Conservation (phyloP, 164 flowering plant species). For the Taxillus chinensis region DNA sequence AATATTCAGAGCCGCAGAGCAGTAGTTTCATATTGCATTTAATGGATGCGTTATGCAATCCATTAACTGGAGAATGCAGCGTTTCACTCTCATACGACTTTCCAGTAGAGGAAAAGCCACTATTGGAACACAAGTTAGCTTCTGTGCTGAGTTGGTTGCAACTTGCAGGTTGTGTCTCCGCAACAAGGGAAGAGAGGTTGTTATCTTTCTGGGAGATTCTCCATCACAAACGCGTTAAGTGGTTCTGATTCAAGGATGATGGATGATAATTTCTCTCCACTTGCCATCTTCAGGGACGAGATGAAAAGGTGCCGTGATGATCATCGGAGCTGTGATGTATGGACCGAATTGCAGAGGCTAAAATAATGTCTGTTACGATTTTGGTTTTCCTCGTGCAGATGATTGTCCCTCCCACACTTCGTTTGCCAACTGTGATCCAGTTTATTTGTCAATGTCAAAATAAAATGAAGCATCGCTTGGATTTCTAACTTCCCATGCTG, state of each 20-base stretch:
- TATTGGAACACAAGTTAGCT: slow-evolving; percentile 77
- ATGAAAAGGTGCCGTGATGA: slow-evolving; percentile 88
- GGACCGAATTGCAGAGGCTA: slow-evolving; percentile 86
- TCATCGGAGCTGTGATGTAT: slow-evolving; percentile 44
- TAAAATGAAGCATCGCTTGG: slow-evolving; percentile 29
- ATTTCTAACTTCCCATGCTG: slow-evolving; percentile 89
- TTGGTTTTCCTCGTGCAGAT: slow-evolving; percentile 70
- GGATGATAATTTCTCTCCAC: slow-evolving; percentile 81
- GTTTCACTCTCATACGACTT: slow-evolving; percentile 51
- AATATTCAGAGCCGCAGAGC: slow-evolving; percentile 85
- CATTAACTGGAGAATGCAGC: slow-evolving; percentile 73
- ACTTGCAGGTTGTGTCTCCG: slow-evolving; percentile 71
- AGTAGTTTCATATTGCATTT: slow-evolving; percentile 64
- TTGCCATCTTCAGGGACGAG: slow-evolving; percentile 74
- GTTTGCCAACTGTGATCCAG: slow-evolving; percentile 88
- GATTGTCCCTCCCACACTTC: slow-evolving; percentile 54
- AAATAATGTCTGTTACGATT: slow-evolving; percentile 89
- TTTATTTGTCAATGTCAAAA: slow-evolving; percentile 39
- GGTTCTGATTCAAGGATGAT: slow-evolving; percentile 22
- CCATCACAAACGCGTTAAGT: slow-evolving; percentile 34
- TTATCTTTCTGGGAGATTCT: slow-evolving; percentile 79
- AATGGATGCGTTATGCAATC: slow-evolving; percentile 91
- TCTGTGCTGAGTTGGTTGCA: slow-evolving; percentile 87
- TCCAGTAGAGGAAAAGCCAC: slow-evolving; percentile 50
- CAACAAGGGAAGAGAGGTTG: slow-evolving; percentile 81